These are phyloP conservation scores for Orbilia blumenaviensis DNA, from an alignment of 2,329 filamentous ascomycete species.

Conservation along the genomic window DNA sequence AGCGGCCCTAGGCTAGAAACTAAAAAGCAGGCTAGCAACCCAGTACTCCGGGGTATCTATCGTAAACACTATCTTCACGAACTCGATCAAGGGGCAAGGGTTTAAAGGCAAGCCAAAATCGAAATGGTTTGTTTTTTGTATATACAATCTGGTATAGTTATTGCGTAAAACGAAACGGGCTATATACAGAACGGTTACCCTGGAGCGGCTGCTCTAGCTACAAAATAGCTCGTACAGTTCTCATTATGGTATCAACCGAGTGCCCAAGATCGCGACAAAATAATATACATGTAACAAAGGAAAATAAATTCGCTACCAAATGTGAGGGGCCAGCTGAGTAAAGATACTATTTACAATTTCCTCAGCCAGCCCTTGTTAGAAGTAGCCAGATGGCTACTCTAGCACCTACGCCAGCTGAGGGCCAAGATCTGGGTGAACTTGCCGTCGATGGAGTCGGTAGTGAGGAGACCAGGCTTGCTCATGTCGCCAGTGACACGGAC, in stretches of 20 bases:
- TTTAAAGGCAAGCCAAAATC: neutral
- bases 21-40: too few species aligned
- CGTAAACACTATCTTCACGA: neutral
- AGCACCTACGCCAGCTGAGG: constrained; percentile 62
- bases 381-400: constrained; percentile 31
- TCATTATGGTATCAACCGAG: neutral
- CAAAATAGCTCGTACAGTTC: neutral
- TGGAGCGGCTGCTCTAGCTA: neutral
- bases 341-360: constrained; percentile 5
- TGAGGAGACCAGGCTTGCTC: constrained; percentile 61
- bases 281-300: constrained; percentile 16
- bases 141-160: neutral
- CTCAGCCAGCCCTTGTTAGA: neutral
- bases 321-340: neutral
- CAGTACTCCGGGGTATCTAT: neutral
- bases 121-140: neutral
- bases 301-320: constrained; percentile 13
- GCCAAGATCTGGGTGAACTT: constrained; percentile 63
- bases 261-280: neutral
- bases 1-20: too few species aligned
- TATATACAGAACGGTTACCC: neutral
- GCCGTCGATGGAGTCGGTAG: constrained; percentile 65
- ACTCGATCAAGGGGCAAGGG: neutral
- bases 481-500: constrained; percentile 61
- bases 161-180: constrained; percentile 3